Conservation (phyloP, 2,329 filamentous ascomycete species). For the Fonsecaea monophora region DNA sequence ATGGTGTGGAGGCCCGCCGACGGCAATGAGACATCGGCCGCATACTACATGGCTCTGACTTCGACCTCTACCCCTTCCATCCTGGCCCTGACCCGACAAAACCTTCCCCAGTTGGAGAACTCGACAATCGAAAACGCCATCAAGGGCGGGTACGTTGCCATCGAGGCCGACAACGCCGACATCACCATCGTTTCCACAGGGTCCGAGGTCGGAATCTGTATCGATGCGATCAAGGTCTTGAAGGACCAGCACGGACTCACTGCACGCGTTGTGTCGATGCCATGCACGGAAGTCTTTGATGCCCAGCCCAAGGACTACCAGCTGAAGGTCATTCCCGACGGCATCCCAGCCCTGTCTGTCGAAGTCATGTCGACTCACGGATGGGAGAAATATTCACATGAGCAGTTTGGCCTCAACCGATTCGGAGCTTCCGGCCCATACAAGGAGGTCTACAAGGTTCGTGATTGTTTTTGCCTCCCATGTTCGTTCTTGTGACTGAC, state of each 20-base stretch:
- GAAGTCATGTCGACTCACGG: constrained; percentile 98
- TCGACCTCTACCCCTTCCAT: constrained; percentile 90
- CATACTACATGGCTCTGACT: constrained; percentile 94
- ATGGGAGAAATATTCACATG: constrained; percentile 98
- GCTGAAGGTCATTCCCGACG: constrained; percentile 89
- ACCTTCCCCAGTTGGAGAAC: constrained; percentile 95
- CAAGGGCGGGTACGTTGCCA: constrained; percentile 93
- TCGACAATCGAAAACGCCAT: constrained; percentile 85
- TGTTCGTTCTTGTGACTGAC: constrained; percentile 46
- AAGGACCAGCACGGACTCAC: constrained; percentile 86
- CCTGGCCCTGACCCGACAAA: constrained; percentile 94
- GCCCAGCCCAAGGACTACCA: constrained; percentile 92
- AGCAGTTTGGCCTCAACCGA: constrained; percentile 99
- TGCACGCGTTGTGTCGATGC: constrained; percentile 91
- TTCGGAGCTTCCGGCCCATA: constrained; percentile 98
- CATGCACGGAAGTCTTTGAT: constrained; percentile 97
- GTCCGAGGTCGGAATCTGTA: constrained; percentile 91
- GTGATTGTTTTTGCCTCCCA: constrained; percentile 47
- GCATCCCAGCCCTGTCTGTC: constrained; percentile 89
- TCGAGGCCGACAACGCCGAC: constrained; percentile 82
- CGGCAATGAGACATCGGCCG: constrained; percentile 96
- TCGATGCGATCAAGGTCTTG: constrained; percentile 91
- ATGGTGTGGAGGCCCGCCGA: constrained; percentile 99
- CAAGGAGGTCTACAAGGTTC: constrained; percentile 94
- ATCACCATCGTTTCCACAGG: constrained; percentile 93